These are phyloP conservation scores for Dendrobium officinale DNA, from an alignment of 106 monocot genomes.

Conservation along the genomic window DNA sequence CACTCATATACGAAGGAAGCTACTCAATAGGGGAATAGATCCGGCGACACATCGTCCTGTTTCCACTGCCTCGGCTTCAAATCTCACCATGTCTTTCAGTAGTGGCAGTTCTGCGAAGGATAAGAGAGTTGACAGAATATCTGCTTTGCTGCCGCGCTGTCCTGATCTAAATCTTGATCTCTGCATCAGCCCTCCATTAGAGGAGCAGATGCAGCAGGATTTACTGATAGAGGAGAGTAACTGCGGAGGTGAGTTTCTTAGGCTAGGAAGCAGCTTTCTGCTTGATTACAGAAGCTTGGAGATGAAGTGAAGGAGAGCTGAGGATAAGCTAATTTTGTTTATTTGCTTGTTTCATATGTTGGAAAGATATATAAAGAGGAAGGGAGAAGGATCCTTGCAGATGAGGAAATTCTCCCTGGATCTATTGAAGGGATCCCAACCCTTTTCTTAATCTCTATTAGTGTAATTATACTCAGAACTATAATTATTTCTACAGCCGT, in stretches of 20 bases:
- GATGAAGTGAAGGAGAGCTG: not conserved
- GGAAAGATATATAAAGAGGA: too few relatives aligned
- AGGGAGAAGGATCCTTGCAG: too few relatives aligned
- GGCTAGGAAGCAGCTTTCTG: not conserved
- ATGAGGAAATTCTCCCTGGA: too few relatives aligned
- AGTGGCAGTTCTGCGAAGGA: not conserved
- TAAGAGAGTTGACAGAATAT: not conserved
- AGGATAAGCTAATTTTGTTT: too few relatives aligned
- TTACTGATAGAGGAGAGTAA: not conserved
- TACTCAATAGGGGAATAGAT: conserved; percentile 46
- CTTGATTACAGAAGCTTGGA: not conserved
- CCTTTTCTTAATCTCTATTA: too few relatives aligned
- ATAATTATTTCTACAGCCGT: too few relatives aligned
- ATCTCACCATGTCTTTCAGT: not conserved
- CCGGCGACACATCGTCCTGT: conserved; percentile 46
- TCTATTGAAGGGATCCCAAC: too few relatives aligned
- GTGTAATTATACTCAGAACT: too few relatives aligned
- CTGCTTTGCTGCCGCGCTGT: not conserved
- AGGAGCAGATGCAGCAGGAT: conserved; percentile 7
- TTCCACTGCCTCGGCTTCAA: conserved; percentile 2
- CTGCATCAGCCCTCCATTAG: conserved; percentile 59
- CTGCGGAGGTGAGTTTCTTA: not conserved
- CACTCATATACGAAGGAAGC: conserved; percentile 56
- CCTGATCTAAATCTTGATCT: conserved; percentile 77
- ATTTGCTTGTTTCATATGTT: too few relatives aligned